phyloP scores from a whole-genome alignment of 306 rosid species.

The Acmispon strigosus region DNA sequence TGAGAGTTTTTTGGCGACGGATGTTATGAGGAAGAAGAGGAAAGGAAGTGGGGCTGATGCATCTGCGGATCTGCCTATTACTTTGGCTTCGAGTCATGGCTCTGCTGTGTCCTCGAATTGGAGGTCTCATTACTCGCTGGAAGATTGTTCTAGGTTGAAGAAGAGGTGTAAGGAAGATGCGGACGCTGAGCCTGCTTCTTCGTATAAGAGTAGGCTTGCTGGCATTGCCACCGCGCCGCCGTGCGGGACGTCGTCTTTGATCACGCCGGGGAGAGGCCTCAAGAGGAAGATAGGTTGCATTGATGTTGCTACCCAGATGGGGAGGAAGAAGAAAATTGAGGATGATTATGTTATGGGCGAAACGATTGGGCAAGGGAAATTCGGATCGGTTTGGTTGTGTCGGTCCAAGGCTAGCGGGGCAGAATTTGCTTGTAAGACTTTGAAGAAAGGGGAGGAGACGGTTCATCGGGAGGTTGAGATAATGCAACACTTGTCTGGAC shows the following conservation, averaged over 20 bases:
- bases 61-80: slow-evolving; percentile 30
- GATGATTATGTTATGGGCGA: slow-evolving; percentile 69
- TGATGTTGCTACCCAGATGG: slow-evolving; percentile 91
- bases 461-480: slow-evolving; percentile 98
- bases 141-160: slow-evolving; percentile 77
- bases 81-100: slow-evolving; percentile 33
- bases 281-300: slow-evolving; percentile 99
- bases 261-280: slow-evolving; percentile 73
- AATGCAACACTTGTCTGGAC: slow-evolving; percentile 98
- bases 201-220: slow-evolving; percentile 69
- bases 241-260: slow-evolving; percentile 70
- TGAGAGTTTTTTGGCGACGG: slow-evolving; percentile 10
- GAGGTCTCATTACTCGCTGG: slow-evolving; percentile 71
- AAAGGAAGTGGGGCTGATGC: slow-evolving; percentile 77
- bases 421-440: slow-evolving; percentile 84
- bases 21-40: slow-evolving; percentile 91
- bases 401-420: slow-evolving; percentile 62
- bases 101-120: slow-evolving; percentile 47
- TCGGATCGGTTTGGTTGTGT: slow-evolving; percentile 83
- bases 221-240: slow-evolving; percentile 98
- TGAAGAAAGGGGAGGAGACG: slow-evolving; percentile 89
- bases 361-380: slow-evolving; percentile 87
- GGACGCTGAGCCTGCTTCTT: slow-evolving; percentile 39
- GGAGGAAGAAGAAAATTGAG: slow-evolving; percentile 87
- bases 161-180: slow-evolving; percentile 83